Base-by-base conservation (phyloP, 2,329 filamentous ascomycete genomes). In the Stemphylium vesicarium region DNA sequence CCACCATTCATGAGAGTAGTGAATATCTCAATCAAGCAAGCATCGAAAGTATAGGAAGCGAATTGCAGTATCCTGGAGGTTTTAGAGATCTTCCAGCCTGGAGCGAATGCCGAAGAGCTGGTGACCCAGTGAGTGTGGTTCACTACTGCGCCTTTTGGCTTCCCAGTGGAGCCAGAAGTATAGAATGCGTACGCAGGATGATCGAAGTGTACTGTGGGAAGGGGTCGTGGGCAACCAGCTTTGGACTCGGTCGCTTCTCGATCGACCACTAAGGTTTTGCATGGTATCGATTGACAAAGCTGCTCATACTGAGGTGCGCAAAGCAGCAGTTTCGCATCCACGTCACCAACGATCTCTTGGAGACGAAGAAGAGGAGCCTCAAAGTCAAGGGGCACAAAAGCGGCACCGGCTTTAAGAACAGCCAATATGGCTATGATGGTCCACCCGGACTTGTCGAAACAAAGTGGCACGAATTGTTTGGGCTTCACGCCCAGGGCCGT, bases 141-240 rank as follows among this genome's bases (percentile, higher is more conserved):
- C 56, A 88, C 84, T 15, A 87, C 83, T 11, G 87, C 83, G 1
- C 85, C 86, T 53, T 85, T 85, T 0, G 84, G 83, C 45, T 79
- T 81, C 43, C 81, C 81, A 1, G 84, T 83, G 0, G 83, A 84
- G 0, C 84, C 83, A 2, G 82, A 83, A 0, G 82, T 84, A 57
- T 88, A 85, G 4, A 90, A 81, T 3, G 86, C 79, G 64, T 87
- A 89, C 0, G 86, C 86, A 2, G 80, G 78, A 20, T 83, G 80
- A 18, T 81, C 75, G 0, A 80, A 76, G 0, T 74, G 66, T 0
- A 78, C 72, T 5, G 74, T 61, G 0, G 73, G 69, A 0, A 73
- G 63, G 0, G 66, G 42, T 5, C 57, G 64, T 0, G 75, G 51
- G 66, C 57, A 59, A 56, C 56, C 70, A 73, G 38, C 63, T 71